Evolutionary conservation across 352 stramenopile genomes (phyloP).

Genomic region (Phytopythium vexans): DNA sequence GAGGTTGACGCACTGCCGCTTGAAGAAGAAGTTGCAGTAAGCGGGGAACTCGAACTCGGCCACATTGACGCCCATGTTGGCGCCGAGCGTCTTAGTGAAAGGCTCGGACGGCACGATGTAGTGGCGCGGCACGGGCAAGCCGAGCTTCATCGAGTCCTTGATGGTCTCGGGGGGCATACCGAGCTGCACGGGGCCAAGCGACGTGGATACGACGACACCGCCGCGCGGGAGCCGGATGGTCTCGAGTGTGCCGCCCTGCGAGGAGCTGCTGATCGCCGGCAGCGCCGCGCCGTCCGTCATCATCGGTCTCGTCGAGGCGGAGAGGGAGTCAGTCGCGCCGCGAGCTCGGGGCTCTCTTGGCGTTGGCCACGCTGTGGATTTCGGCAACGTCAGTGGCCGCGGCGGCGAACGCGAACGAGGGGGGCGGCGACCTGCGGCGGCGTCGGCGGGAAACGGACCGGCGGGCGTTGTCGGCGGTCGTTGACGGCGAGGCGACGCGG

Average conservation of each 20-base stretch:
- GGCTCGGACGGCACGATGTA: conserved; percentile 95
- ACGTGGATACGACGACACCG: conserved; percentile 72
- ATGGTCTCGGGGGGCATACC: conserved; percentile 97
- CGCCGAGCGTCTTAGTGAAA: conserved; percentile 93
- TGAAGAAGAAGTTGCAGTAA: conserved; percentile 98
- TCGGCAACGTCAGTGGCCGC: no score
- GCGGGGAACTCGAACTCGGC: conserved; percentile 97
- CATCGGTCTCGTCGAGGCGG: no score
- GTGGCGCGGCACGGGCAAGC: conserved; percentile 89
- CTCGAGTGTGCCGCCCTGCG: conserved; percentile 24
- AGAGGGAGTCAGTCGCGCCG: no score
- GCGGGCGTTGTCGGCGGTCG: no score
- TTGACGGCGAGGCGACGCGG: no score
- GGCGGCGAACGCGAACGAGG: no score
- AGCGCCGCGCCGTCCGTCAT: no score
- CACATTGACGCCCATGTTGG: conserved; percentile 94
- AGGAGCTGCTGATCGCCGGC: no score
- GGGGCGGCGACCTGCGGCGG: no score
- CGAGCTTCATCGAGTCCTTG: conserved; percentile 96
- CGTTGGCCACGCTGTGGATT: no score
- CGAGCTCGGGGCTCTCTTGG: no score
- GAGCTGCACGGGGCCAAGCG: conserved; percentile 80
- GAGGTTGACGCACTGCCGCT: conserved; percentile 82
- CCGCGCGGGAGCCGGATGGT: conserved; percentile 70
- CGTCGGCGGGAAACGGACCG: no score